Evolutionary conservation across 2,329 filamentous ascomycete genomes (phyloP).

Genomic region (Phyllosticta capitalensis): DNA sequence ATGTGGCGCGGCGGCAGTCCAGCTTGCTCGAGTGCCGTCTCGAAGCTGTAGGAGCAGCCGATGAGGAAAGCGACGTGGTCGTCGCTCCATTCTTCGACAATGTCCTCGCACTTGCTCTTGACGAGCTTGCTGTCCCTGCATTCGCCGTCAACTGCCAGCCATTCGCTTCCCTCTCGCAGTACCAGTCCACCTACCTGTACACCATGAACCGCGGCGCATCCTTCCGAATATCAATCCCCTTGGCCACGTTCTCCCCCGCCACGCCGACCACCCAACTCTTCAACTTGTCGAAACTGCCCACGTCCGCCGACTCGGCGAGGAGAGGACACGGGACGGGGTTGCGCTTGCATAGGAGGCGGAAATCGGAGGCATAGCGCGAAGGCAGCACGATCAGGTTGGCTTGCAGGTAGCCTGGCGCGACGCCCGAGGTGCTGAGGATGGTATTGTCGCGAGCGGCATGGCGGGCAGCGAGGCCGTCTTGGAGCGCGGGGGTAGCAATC

Average conservation of each 20-base stretch:
- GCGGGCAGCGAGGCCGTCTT: slow-evolving; percentile 29
- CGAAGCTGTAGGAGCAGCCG: slow-evolving; percentile 56
- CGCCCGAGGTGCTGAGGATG: slow-evolving; percentile 47
- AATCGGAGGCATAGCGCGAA: slow-evolving; percentile 47
- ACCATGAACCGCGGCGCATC: slow-evolving; percentile 52
- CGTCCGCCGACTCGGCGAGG: slow-evolving; percentile 41
- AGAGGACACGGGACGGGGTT: slow-evolving; percentile 56
- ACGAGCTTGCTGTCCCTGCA: slow-evolving; percentile 11
- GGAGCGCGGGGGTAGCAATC: background rate
- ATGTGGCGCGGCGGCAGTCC: slow-evolving; percentile 46
- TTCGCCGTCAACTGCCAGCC: background rate
- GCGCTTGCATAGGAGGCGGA: slow-evolving; percentile 48
- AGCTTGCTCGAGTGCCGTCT: slow-evolving; percentile 43
- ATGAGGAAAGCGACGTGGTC: slow-evolving; percentile 55
- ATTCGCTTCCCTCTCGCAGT: background rate
- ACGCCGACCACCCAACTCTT: slow-evolving; percentile 30
- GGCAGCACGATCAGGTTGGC: slow-evolving; percentile 55
- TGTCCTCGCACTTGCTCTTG: slow-evolving; percentile 31
- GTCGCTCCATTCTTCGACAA: slow-evolving; percentile 44
- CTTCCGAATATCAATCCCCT: slow-evolving; percentile 45
- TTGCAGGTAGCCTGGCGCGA: slow-evolving; percentile 49
- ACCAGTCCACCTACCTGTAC: slow-evolving; percentile 39
- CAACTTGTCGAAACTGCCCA: slow-evolving; percentile 36
- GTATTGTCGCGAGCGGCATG: slow-evolving; percentile 35
- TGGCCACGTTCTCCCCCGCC: slow-evolving; percentile 33